Percentiles rank a stretch among this genome's conserved stretches.
phyloP scores from a whole-genome alignment of 2,329 filamentous ascomycete species.

The Colletotrichum eleusines region DNA sequence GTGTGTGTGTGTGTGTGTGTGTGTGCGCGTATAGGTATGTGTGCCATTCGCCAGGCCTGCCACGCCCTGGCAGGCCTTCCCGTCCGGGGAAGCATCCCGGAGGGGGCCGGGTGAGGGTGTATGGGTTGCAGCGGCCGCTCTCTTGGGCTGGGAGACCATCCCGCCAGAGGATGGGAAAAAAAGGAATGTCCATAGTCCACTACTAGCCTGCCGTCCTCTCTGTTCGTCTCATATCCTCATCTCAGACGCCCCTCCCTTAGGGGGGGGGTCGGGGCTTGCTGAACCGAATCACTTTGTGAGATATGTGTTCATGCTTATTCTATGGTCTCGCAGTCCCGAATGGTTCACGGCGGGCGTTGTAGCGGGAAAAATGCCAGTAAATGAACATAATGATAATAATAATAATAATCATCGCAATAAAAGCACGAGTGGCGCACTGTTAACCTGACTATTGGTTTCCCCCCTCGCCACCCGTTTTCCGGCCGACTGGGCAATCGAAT shows the following conservation, averaged over 20 bases:
- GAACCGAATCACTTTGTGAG: constrained; percentile 19
- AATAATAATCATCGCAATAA: background rate
- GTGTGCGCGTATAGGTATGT: background rate
- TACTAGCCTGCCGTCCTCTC: background rate
- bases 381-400: background rate
- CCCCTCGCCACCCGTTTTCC: background rate
- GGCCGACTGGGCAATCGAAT: background rate
- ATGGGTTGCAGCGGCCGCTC: background rate
- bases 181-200: background rate
- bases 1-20: no score
- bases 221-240: constrained; percentile 14
- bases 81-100: constrained; percentile 34
- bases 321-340: constrained; percentile 17
- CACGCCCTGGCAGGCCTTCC: constrained; percentile 35
- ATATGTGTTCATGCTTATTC: constrained; percentile 41
- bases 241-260: constrained; percentile 21
- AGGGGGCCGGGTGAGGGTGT: constrained; percentile 18
- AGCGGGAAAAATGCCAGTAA: background rate
- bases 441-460: background rate
- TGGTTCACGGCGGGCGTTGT: background rate
- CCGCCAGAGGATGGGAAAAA: background rate
- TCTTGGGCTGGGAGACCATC: constrained; percentile 7
- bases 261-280: background rate
- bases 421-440: background rate
- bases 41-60: constrained; percentile 16